Conservation (phyloP, 257 asterid genomes). For the Fraxinus cuspidata region DNA sequence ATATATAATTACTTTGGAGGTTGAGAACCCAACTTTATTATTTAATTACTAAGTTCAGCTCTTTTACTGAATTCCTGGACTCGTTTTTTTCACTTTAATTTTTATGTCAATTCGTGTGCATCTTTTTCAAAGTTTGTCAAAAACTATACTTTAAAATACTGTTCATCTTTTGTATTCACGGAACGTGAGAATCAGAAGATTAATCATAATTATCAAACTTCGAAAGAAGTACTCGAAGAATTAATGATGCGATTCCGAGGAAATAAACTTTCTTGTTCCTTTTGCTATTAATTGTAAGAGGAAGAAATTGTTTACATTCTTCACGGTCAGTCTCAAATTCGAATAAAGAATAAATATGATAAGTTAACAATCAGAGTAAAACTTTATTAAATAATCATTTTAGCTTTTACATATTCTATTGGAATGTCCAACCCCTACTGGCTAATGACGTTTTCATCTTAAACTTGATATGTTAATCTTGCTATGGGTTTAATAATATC, state of each 20-base stretch:
- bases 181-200: background rate
- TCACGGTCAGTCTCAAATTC: background rate
- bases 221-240: too few species aligned
- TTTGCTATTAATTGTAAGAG: background rate
- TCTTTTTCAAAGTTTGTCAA: constrained; percentile 29
- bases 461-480: background rate
- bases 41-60: constrained; percentile 32
- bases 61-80: constrained; percentile 42
- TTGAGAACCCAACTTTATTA: constrained; percentile 27
- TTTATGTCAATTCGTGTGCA: constrained; percentile 28
- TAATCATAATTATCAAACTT: background rate
- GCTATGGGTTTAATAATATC: background rate
- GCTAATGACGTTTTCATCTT: background rate
- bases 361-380: too few species aligned
- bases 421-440: background rate
- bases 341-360: too few species aligned
- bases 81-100: constrained; percentile 11
- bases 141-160: background rate
- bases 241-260: too few species aligned
- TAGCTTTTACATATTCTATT: too few species aligned
- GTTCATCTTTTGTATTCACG: background rate
- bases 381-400: too few species aligned
- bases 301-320: background rate
- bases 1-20: constrained; percentile 14
- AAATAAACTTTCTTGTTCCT: too few species aligned